A percentile compares a stretch with the other conserved stretches of the same genome.
These are phyloP conservation scores for Kuraishia ogatae DNA, from an alignment of 805 yeast genomes.

Conservation along the genomic window DNA sequence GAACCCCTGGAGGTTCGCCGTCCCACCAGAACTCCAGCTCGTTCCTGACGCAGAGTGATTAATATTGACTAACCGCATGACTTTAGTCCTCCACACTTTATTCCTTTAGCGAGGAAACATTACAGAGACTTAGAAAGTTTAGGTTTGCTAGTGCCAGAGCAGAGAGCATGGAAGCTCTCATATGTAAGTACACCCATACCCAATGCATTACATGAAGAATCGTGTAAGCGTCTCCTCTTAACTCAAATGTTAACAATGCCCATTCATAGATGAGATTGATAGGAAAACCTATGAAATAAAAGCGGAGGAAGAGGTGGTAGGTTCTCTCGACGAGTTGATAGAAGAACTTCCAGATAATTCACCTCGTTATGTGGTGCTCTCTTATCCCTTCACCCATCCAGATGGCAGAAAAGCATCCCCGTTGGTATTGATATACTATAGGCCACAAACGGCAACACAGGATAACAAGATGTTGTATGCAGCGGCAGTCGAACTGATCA, in stretches of 20 bases:
- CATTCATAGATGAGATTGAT: conserved; percentile 40
- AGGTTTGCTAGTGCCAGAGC: conserved; percentile 66
- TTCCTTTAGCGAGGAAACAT: conserved; percentile 53
- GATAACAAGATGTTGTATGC: conserved; percentile 84
- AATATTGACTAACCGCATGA: background rate
- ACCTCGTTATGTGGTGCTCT: conserved; percentile 68
- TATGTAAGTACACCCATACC: conserved; percentile 32
- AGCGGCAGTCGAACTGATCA: conserved; percentile 75
- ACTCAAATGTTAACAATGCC: background rate
- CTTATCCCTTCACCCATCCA: conserved; percentile 58
- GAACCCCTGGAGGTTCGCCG: background rate
- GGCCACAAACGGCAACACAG: conserved; percentile 81
- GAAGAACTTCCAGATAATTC: conserved; percentile 78
- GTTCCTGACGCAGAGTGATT: background rate
- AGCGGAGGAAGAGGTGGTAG: conserved; percentile 39
- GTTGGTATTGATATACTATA: conserved; percentile 74
- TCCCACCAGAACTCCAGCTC: background rate
- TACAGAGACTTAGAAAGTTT: conserved; percentile 55
- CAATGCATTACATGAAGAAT: background rate
- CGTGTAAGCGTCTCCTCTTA: conserved; percentile 1
- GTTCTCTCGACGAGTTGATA: conserved; percentile 48
- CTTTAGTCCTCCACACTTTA: conserved; percentile 44
- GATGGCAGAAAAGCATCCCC: conserved; percentile 77
- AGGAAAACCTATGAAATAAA: conserved; percentile 41
- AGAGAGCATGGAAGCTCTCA: conserved; percentile 48